phyloP scores from a whole-genome alignment of 2,329 filamentous ascomycete species.

The Alternaria longipes region DNA sequence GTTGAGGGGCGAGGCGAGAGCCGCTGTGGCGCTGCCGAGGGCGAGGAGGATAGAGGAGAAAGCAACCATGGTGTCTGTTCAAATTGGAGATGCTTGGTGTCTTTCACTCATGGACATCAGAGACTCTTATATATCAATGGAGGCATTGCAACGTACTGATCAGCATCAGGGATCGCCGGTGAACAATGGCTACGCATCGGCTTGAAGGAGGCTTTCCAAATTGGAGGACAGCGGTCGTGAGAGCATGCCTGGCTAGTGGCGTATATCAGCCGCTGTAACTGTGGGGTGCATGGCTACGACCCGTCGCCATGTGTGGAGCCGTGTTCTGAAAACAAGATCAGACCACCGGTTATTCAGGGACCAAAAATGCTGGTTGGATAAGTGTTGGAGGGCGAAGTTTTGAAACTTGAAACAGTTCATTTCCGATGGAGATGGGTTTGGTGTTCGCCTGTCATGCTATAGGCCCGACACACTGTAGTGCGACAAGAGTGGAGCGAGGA shows the following conservation, averaged over 20 bases:
- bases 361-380: conserved; percentile 8
- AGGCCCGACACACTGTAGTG: conserved; percentile 4
- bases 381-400: neutral
- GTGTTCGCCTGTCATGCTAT: conserved; percentile 7
- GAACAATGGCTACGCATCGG: conserved; percentile 14
- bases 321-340: conserved; percentile 15
- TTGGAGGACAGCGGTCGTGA: conserved; percentile 11
- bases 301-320: conserved; percentile 9
- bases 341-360: conserved; percentile 40
- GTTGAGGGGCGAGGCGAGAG: conserved; percentile 40
- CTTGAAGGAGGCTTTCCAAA: conserved; percentile 22
- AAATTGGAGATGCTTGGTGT: conserved; percentile 22
- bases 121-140: conserved; percentile 31
- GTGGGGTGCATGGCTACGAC: conserved; percentile 34
- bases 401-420: conserved; percentile 16
- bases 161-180: neutral
- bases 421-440: conserved; percentile 1
- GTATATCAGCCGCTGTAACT: conserved; percentile 36
- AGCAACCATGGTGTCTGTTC: conserved; percentile 36
- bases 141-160: conserved; percentile 8
- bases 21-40: conserved; percentile 37
- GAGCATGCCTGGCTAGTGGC: conserved; percentile 23
- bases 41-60: conserved; percentile 42
- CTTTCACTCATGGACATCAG: neutral
- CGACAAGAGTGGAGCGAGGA: conserved; percentile 8